A percentile compares a stretch with the other conserved stretches of the same genome.
Conservation (phyloP, 805 yeast genomes). For the Kluyveromyces wickerhamii region DNA sequence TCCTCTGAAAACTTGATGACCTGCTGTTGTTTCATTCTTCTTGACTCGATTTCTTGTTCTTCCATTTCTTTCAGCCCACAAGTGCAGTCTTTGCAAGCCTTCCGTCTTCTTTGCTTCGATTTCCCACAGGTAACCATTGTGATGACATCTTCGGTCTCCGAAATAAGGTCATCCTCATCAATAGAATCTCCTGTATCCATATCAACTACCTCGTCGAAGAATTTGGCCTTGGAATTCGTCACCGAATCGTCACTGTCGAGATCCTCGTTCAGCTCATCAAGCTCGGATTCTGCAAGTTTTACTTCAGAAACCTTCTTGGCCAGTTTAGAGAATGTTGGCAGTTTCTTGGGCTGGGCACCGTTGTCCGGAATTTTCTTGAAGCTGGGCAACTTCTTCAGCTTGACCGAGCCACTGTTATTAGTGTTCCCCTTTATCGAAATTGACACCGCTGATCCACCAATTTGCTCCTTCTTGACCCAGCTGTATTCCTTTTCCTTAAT, state of each 20-base stretch:
- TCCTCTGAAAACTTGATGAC: slow-evolving; percentile 40
- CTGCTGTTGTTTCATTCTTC: slow-evolving; percentile 27
- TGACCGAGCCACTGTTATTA: slow-evolving; percentile 11
- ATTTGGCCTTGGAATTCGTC: slow-evolving; percentile 43
- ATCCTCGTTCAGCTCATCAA: slow-evolving; percentile 29
- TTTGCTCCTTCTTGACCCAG: slow-evolving; percentile 51
- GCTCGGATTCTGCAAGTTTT: slow-evolving; percentile 24
- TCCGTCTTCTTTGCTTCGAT: slow-evolving; percentile 38
- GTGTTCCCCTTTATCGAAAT: slow-evolving; percentile 17
- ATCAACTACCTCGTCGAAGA: slow-evolving; percentile 40
- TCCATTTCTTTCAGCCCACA: slow-evolving; percentile 93
- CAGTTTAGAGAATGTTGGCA: slow-evolving; percentile 3
- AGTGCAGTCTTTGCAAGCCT: slow-evolving; percentile 96
- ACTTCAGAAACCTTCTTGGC: slow-evolving; percentile 7
- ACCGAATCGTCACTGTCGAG: slow-evolving; percentile 36
- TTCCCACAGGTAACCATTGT: slow-evolving; percentile 28
- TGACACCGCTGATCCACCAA: slow-evolving; percentile 28
- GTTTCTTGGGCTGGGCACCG: slow-evolving; percentile 9
- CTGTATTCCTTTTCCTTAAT: slow-evolving; percentile 26
- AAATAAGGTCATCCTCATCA: slow-evolving; percentile 50
- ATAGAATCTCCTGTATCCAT: slow-evolving; percentile 44
- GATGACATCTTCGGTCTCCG: slow-evolving; percentile 30
- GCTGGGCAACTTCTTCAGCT: slow-evolving; percentile 23
- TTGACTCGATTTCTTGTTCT: slow-evolving; percentile 42
- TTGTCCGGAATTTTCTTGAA: slow-evolving; percentile 26